Conservation (phyloP, 2,329 filamentous ascomycete species). For the Ophiognomonia clavigignenti-juglandacearum region DNA sequence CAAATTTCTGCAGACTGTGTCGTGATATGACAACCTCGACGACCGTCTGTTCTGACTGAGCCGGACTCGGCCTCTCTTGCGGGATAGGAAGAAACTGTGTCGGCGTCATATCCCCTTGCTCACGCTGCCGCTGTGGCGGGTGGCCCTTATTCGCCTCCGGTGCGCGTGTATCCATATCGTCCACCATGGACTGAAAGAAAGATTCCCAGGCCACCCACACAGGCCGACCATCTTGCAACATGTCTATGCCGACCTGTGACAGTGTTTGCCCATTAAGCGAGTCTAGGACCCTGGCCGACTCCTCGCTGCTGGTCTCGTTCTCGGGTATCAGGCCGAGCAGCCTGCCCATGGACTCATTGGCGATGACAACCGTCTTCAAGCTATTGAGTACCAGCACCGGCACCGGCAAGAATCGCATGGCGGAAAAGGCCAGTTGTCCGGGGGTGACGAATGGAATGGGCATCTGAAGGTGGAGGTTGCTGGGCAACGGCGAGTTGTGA, state of each 20-base stretch:
- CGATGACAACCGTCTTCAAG: conserved; percentile 65
- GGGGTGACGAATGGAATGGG: conserved; percentile 36
- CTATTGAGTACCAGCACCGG: conserved; percentile 65
- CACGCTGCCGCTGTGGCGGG: conserved; percentile 4
- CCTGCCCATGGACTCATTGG: conserved; percentile 71
- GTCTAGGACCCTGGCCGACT: conserved; percentile 46
- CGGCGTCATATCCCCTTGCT: conserved; percentile 4
- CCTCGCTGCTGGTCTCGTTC: conserved; percentile 32
- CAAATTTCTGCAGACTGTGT: conserved; percentile 37
- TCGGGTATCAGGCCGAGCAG: conserved; percentile 56
- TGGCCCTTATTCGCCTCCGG: conserved; percentile 13
- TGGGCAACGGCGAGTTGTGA: conserved; percentile 18
- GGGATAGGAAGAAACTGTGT: not conserved
- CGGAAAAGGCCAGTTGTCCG: conserved; percentile 57
- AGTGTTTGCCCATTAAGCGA: conserved; percentile 60
- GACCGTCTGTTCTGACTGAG: conserved; percentile 40
- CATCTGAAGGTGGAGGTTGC: conserved; percentile 28
- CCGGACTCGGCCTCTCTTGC: conserved; percentile 17
- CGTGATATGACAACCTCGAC: conserved; percentile 64
- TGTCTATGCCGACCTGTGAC: conserved; percentile 66
- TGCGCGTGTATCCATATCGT: conserved; percentile 31
- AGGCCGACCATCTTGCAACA: conserved; percentile 62
- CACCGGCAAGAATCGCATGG: conserved; percentile 69
- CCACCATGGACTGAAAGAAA: conserved; percentile 50
- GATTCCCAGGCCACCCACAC: conserved; percentile 56